Evolutionary conservation across 345 rosid species (phyloP), one percentile per base, ranked within the genome.

Genomic region (Litchi chinensis): DNA sequence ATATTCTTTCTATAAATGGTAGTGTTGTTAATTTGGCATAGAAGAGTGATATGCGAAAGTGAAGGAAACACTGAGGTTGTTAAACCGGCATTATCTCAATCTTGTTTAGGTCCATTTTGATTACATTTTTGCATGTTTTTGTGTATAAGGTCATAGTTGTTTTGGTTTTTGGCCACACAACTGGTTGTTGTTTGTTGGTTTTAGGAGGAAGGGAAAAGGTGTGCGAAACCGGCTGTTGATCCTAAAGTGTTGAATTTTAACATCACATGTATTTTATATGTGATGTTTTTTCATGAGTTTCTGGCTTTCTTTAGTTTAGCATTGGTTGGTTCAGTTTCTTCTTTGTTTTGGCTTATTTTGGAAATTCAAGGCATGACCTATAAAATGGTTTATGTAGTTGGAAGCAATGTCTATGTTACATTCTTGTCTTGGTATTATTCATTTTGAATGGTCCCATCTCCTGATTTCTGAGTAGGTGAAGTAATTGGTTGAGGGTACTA

Each of bases 41-140:
- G 48, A 89, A 82, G 79, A 89, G 93, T 65, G 90, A 86, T 43
- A 79, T 83, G n/a, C n/a, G n/a, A 86, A 84, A 84, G 98, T 93
- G 32, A 94, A 83, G 74, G 92, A 86, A 66, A 90, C 94, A 28
- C 18, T 93, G 28, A 87, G 98, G 82, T 52, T 91, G n/a, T n/a
- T n/a, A n/a, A n/a, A n/a, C n/a, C n/a, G 88, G 77, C 88, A 91
- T 4, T 94, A 93, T 86, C 98, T 96, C 40, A 92, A 91, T 48
- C 77, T 85, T 77, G 93, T 94, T 21, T 94, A 94, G 97, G 98
- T 94, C 15, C 65, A 74, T 75, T 69, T 43, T 32, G 39, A 7
- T 52, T 13, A 32, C 50, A 10, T 6, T 5, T 10, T 13, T 22
- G 44, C 26, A 4, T 57, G 12, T 48, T 8, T 13, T 9, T 37